Base-by-base conservation (phyloP, 306 rosid genomes). In the Prunus fruticosa region DNA sequence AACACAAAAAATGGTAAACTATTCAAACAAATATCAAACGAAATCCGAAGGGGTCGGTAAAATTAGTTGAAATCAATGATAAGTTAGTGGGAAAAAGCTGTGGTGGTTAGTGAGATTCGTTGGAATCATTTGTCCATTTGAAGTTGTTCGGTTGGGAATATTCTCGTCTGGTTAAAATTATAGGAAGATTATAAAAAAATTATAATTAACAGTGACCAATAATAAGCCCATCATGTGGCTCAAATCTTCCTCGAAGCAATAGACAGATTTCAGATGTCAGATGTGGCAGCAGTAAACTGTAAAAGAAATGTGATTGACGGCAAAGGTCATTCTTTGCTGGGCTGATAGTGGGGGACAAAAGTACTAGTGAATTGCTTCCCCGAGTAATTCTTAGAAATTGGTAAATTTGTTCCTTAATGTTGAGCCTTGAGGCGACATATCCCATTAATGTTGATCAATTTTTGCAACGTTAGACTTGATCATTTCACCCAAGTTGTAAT, bases 81-180 rank as follows among this genome's bases (percentile, higher is more conserved):
- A 78, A 88, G 81, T 81, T 79, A 69, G 87, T 86, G 87, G 82
- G 78, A 80, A 83, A 79, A 84, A 90, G 86, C 81, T 84, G 81
- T 78, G 67, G 16, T 52, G 28, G 69, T 45, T 70, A 32, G 34
- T 14, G 28, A 67, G 72, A 18, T 76, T 82, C 67, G 46, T 38
- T 74, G 49, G 51, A 69, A 69, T 65, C 28, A 84, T 60, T 82
- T 72, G 69, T 80, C 73, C 71, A 73, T 86, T 75, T 67, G 74
- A 83, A 82, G 69, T 64, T 74, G 46, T 67, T 82, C 54, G 28
- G 68, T 32, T 77, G 20, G 28, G 77, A 76, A 78, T 71, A 86
- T 84, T 85, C 78, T 65, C 79, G 72, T 68, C 32, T 43, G 2
- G 32, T 72, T 69, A 80, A 80, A 82, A 84, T 85, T 73, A 58